Evolutionary conservation across 2,329 filamentous ascomycete species (phyloP), one percentile per base, ranked within the genome.

Genomic region (Beauveria varroae): DNA sequence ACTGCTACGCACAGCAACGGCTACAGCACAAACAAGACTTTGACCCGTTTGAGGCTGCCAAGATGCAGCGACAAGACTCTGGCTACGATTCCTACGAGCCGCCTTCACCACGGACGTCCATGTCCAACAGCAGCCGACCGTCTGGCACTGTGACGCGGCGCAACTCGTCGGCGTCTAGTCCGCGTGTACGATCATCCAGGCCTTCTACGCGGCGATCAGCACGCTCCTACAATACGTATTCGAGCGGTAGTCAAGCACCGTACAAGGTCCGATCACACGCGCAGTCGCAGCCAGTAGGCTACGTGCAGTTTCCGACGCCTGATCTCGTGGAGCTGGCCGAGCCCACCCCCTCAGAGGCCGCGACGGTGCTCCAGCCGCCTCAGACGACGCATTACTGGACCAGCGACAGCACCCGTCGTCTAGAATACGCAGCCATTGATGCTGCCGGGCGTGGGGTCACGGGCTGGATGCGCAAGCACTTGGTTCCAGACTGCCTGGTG

Each of bases 351-450:
- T 64, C 63, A 10, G 62, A 54, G 14, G 63, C 66, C 53, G 64
- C 57, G 37, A 61, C 61, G 40, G 62, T 71, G 2, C 72, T 76
- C 3, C 75, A 77, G 2, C 84, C 82, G 14, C 82, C 82, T 4
- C 79, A 81, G 65, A 86, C 85, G 3, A 83, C 82, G 1, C 83
- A 87, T 68, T 88, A 87, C 72, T 88, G 85, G 85, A 87, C 84
- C 1, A 86, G 83, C 67, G 83, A 87, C 68, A 78, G 77, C 58
- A 87, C 85, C 0, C 78, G 85, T 3, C 77, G 84, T 12, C 76
- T 86, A 3, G 85, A 88, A 73, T 88, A 88, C 66, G 85, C 84
- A 0, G 85, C 85, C 60, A 88, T 88, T 46, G 85, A 88, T 55
- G 84, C 84, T 0, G 84, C 85, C 2, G 81, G 79, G 41, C 77